Evolutionary conservation across 768 basidiomycete genomes (phyloP).

Genomic region (Clavulina sp.): DNA sequence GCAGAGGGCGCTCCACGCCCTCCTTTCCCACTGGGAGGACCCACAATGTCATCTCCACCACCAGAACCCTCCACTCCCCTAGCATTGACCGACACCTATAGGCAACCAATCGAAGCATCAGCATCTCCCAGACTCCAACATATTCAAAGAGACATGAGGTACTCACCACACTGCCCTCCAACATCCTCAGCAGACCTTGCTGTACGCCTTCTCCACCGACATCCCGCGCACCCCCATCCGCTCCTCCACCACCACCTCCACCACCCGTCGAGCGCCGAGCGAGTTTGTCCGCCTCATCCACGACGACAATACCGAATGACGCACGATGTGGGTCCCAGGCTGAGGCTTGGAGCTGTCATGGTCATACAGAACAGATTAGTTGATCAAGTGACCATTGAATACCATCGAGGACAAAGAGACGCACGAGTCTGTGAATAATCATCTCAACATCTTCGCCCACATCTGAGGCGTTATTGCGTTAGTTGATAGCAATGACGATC

Average conservation of each 20-base stretch:
- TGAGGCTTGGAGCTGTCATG: slow-evolving; percentile 71
- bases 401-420: slow-evolving; percentile 7
- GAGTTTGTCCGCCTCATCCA: slow-evolving; percentile 93
- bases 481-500: too few relatives aligned
- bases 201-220: slow-evolving; percentile 95
- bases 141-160: too few relatives aligned
- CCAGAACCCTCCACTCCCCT: slow-evolving; percentile 16
- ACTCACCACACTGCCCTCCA: slow-evolving; percentile 80
- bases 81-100: too few relatives aligned
- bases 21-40: slow-evolving; percentile 20
- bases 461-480: slow-evolving; percentile 41
- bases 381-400: background rate
- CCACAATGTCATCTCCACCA: slow-evolving; percentile 1
- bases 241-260: too few relatives aligned
- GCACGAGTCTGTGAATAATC: slow-evolving; percentile 67
- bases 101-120: too few relatives aligned
- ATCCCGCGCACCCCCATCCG: slow-evolving; percentile 42
- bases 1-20: slow-evolving; percentile 34
- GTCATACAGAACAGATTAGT: background rate
- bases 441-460: slow-evolving; percentile 95
- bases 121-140: too few relatives aligned
- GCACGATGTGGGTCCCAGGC: slow-evolving; percentile 78
- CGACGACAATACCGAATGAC: slow-evolving; percentile 90
- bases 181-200: slow-evolving; percentile 79
- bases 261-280: slow-evolving; percentile 26